Conservation (phyloP, 192 early-diverging fungal genomes). For the Allomyces macrogynus region DNA sequence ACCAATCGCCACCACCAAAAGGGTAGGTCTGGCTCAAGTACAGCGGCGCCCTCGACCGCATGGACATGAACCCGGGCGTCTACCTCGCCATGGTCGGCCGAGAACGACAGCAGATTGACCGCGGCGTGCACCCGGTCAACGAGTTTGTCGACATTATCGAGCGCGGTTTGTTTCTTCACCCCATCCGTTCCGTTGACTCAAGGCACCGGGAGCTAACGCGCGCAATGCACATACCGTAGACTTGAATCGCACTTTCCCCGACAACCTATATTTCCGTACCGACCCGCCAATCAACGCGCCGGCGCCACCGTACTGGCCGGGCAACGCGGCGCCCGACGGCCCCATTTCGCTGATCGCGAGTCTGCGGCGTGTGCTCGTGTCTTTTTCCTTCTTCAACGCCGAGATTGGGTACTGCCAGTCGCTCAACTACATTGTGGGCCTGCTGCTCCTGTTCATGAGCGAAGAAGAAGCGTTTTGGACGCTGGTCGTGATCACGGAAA, state of each 20-base stretch:
- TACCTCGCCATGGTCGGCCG: slow-evolving; percentile 20
- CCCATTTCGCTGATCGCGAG: slow-evolving; percentile 25
- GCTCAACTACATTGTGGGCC: slow-evolving; percentile 56
- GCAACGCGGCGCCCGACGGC: slow-evolving; percentile 16
- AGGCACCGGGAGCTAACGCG: background rate
- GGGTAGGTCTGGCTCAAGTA: slow-evolving; percentile 45
- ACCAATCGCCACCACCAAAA: background rate
- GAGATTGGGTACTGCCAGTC: slow-evolving; percentile 68
- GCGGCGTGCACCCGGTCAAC: slow-evolving; percentile 19
- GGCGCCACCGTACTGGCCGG: slow-evolving; percentile 4
- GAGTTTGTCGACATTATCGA: slow-evolving; percentile 48
- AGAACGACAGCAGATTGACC: slow-evolving; percentile 15
- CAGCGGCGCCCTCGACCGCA: slow-evolving; percentile 42
- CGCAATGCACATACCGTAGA: slow-evolving; percentile 10
- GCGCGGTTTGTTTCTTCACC: slow-evolving; percentile 10
- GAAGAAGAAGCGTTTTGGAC: slow-evolving; percentile 67
- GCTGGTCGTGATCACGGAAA: slow-evolving; percentile 48
- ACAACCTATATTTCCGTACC: slow-evolving; percentile 40
- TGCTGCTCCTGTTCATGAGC: slow-evolving; percentile 46
- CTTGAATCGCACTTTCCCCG: slow-evolving; percentile 54
- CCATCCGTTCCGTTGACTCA: background rate
- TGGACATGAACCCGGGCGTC: slow-evolving; percentile 28
- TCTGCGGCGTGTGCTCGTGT: slow-evolving; percentile 42
- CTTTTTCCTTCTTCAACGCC: slow-evolving; percentile 49
- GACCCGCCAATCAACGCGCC: slow-evolving; percentile 17